These are phyloP conservation scores for Metschnikowia santaceciliae DNA, from an alignment of 805 yeast genomes.

Conservation along the genomic window DNA sequence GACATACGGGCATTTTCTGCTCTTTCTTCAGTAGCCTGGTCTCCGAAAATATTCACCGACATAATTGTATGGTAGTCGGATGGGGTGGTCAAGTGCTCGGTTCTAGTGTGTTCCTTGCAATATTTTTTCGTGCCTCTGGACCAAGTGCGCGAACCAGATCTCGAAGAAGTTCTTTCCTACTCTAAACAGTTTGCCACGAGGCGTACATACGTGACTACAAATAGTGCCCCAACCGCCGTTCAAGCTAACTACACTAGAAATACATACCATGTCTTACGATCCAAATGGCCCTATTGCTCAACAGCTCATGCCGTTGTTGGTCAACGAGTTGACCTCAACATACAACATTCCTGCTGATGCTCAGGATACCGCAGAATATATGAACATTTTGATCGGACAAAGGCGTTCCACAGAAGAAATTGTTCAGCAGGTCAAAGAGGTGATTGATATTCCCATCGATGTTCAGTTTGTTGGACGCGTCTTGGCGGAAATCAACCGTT, in stretches of 20 bases:
- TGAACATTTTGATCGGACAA: constrained; percentile 65
- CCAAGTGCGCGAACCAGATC: constrained; percentile 4
- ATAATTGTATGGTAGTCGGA: constrained; percentile 15
- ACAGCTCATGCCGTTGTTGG: constrained; percentile 31
- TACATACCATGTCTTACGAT: constrained; percentile 26
- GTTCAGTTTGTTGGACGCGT: constrained; percentile 53
- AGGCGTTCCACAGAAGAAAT: constrained; percentile 61
- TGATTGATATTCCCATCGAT: constrained; percentile 61
- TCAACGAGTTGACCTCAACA: constrained; percentile 33
- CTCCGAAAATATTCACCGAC: constrained; percentile 94
- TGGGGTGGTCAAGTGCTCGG: neutral
- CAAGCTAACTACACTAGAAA: neutral
- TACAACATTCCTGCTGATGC: constrained; percentile 39
- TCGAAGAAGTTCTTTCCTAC: neutral
- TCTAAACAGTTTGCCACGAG: constrained; percentile 1
- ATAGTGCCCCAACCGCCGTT: neutral
- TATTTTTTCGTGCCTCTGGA: constrained; percentile 2
- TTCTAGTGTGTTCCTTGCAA: neutral
- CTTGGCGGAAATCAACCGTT: constrained; percentile 47
- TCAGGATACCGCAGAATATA: constrained; percentile 55
- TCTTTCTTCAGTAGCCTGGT: constrained; percentile 95
- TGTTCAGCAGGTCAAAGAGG: constrained; percentile 53
- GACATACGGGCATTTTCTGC: constrained; percentile 98
- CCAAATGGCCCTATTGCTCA: constrained; percentile 40
- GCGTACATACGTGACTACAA: neutral